Conservation (phyloP, 495 filamentous ascomycete genomes). For the Sordaria brevicollis region DNA sequence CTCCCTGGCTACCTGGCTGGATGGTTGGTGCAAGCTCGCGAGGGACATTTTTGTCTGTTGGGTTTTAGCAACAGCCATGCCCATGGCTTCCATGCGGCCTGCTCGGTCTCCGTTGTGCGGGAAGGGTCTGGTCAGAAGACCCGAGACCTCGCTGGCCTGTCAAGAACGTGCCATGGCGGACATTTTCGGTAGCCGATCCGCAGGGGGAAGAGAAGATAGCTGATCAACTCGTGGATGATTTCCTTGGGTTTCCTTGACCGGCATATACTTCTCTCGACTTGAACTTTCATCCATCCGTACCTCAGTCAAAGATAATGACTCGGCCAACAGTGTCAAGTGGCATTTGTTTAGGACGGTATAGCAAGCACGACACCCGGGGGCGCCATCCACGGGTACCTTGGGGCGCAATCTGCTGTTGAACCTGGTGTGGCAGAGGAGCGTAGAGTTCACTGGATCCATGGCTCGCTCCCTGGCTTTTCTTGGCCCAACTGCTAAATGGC, state of each 20-base stretch:
- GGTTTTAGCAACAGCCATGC: background rate
- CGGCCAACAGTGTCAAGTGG: background rate
- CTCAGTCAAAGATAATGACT: background rate
- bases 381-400: background rate
- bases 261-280: background rate
- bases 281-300: background rate
- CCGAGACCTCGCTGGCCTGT: background rate
- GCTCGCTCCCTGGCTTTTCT: background rate
- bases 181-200: background rate
- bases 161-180: background rate
- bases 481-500: background rate
- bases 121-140: background rate
- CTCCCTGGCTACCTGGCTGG: background rate
- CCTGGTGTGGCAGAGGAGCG: background rate
- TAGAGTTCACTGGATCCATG: background rate
- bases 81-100: background rate
- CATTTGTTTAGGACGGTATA: background rate
- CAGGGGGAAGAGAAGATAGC: background rate
- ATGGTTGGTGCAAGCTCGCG: constrained; percentile 11
- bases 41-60: background rate
- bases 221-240: background rate
- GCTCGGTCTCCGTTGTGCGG: background rate
- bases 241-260: background rate
- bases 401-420: background rate
- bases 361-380: background rate